Conservation (phyloP, 768 basidiomycete genomes). For the Amylocystis lapponica region DNA sequence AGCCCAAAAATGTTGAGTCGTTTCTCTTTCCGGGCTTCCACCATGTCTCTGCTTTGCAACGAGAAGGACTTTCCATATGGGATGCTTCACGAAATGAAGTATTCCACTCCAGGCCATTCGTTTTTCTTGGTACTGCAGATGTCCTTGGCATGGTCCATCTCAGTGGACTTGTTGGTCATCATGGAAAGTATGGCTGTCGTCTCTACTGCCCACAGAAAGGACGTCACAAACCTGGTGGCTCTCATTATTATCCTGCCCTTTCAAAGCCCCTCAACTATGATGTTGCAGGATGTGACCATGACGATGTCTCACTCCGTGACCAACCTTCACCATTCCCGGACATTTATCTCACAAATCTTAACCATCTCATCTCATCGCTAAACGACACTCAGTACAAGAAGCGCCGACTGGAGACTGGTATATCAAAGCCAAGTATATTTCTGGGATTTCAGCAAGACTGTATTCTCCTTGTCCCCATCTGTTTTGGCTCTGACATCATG, state of each 20-base stretch:
- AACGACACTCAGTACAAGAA: constrained; percentile 23
- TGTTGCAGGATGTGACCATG: constrained; percentile 23
- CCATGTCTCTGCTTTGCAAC: constrained; percentile 22
- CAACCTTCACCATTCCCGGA: neutral
- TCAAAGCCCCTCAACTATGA: constrained; percentile 19
- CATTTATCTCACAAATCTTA: constrained; percentile 17
- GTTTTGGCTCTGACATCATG: constrained; percentile 34
- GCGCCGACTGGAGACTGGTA: constrained; percentile 24
- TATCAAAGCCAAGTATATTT: constrained; percentile 33
- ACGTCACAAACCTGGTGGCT: constrained; percentile 18
- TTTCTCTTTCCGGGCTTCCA: constrained; percentile 25
- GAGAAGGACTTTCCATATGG: constrained; percentile 24
- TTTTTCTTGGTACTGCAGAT: constrained; percentile 7
- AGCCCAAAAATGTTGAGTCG: constrained; percentile 27
- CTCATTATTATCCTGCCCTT: constrained; percentile 30
- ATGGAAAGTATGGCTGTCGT: constrained; percentile 30
- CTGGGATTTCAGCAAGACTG: constrained; percentile 16
- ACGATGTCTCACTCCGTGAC: constrained; percentile 20
- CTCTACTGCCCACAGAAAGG: constrained; percentile 27
- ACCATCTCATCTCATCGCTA: constrained; percentile 10
- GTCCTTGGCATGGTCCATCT: constrained; percentile 14
- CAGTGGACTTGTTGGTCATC: constrained; percentile 31
- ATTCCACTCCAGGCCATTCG: neutral
- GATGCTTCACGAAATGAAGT: constrained; percentile 13
- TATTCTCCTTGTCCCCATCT: constrained; percentile 21